Evolutionary conservation across 83 land plant genomes (phyloP).

Genomic region (Picea mariana): DNA sequence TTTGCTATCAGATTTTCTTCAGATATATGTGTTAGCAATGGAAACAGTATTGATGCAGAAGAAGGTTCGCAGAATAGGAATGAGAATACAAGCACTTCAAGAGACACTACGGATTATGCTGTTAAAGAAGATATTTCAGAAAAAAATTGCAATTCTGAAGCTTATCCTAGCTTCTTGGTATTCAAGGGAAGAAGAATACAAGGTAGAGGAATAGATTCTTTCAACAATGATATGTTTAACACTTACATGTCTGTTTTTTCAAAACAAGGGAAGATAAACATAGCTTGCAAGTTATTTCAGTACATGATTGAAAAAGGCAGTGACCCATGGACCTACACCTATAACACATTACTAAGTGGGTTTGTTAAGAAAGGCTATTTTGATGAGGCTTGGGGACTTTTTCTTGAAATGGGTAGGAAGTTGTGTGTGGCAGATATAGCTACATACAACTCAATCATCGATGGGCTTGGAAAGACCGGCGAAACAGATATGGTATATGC

Average conservation of each 20-base stretch:
- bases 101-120: background rate
- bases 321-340: slow-evolving; percentile 52
- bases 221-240: slow-evolving; percentile 67
- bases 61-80: slow-evolving; percentile 7
- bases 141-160: slow-evolving; percentile 3
- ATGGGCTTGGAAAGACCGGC: slow-evolving; percentile 64
- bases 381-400: slow-evolving; percentile 55
- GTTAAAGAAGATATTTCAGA: slow-evolving; percentile 8
- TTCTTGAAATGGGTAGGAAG: slow-evolving; percentile 56
- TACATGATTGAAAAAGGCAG: slow-evolving; percentile 43
- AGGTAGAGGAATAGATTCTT: slow-evolving; percentile 32
- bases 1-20: background rate
- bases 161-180: slow-evolving; percentile 23
- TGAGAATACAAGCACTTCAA: background rate
- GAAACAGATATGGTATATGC: slow-evolving; percentile 47
- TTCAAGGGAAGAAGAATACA: slow-evolving; percentile 39
- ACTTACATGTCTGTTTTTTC: slow-evolving; percentile 63
- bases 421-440: slow-evolving; percentile 59
- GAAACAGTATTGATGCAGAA: background rate
- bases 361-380: slow-evolving; percentile 75
- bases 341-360: slow-evolving; percentile 55
- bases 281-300: slow-evolving; percentile 64
- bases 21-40: background rate
- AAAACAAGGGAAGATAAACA: slow-evolving; percentile 54
- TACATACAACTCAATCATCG: slow-evolving; percentile 62